Percentiles rank a stretch among this genome's conserved stretches.
Evolutionary conservation across 2,329 filamentous ascomycete genomes (phyloP).

Genomic region (Bertia moriformis): DNA sequence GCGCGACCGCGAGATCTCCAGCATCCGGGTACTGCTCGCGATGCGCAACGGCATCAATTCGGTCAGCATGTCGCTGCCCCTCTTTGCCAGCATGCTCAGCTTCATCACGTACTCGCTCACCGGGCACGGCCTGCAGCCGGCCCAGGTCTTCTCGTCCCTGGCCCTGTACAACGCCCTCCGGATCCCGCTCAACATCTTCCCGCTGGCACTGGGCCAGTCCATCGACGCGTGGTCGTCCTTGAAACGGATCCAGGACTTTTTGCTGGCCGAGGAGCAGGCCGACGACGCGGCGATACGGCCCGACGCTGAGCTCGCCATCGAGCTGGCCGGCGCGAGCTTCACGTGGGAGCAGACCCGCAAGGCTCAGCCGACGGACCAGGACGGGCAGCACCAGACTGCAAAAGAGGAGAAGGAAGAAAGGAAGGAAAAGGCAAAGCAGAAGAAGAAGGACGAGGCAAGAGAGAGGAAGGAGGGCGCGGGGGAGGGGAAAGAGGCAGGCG

Average conservation of each 20-base stretch:
- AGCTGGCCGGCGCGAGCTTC: conserved; percentile 60
- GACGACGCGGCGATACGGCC: conserved; percentile 47
- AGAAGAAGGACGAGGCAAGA: conserved; percentile 7
- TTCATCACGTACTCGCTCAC: conserved; percentile 71
- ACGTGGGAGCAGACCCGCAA: conserved; percentile 67
- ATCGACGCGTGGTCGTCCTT: conserved; percentile 81
- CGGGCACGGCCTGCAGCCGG: conserved; percentile 55
- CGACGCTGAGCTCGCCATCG: conserved; percentile 54
- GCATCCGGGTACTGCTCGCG: conserved; percentile 71
- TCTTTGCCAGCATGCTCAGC: conserved; percentile 87
- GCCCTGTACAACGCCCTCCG: conserved; percentile 86
- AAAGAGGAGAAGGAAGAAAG: neutral
- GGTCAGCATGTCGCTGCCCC: conserved; percentile 70
- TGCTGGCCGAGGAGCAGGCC: conserved; percentile 70
- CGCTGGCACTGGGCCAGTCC: conserved; percentile 74
- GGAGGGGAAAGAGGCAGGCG: conserved; percentile 27
- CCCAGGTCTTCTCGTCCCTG: conserved; percentile 78
- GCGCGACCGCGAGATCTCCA: conserved; percentile 60
- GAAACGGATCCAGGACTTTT: conserved; percentile 72
- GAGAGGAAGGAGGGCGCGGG: conserved; percentile 21
- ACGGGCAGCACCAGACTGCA: no score
- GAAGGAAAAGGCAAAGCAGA: neutral
- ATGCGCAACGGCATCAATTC: conserved; percentile 78
- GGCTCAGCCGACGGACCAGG: no score
- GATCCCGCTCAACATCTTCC: conserved; percentile 77